A percentile compares a stretch with the other conserved stretches of the same genome.
Evolutionary conservation across 140 eudicot genomes (phyloP).

Genomic region (Ambrosia hybrid): DNA sequence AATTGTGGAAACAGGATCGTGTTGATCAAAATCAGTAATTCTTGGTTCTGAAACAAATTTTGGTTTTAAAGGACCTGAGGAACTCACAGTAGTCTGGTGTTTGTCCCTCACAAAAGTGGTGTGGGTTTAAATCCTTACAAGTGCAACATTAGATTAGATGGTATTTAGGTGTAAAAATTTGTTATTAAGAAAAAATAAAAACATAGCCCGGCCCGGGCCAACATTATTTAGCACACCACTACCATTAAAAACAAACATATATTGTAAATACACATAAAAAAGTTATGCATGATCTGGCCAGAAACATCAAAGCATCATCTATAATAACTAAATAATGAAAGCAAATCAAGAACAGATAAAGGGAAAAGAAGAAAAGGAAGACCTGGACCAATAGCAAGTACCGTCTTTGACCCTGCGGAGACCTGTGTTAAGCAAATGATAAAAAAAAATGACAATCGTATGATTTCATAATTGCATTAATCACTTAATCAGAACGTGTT

Average conservation of each 20-base stretch:
- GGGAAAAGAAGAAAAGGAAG: neutral
- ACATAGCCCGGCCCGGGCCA: no score
- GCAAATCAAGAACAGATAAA: neutral
- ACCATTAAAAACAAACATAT: no score
- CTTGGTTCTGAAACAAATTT: no score
- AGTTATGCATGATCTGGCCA: neutral
- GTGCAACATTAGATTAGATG: no score
- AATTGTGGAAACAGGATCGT: neutral
- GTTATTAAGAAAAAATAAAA: no score
- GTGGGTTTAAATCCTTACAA: no score
- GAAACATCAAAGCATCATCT: slow-evolving; percentile 3
- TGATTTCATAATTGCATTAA: neutral
- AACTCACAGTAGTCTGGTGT: no score
- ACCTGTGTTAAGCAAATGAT: slow-evolving; percentile 46
- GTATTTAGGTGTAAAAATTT: no score
- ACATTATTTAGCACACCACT: no score
- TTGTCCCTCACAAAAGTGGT: no score
- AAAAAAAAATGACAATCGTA: slow-evolving; percentile 13
- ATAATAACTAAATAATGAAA: neutral
- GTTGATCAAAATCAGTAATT: neutral
- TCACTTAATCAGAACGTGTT: neutral
- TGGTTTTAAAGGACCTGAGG: neutral
- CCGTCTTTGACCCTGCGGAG: slow-evolving; percentile 87
- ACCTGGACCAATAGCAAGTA: slow-evolving; percentile 97
- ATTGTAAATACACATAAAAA: neutral